A percentile compares a stretch with the other conserved stretches of the same genome.
These are phyloP conservation scores for Yamadazyma trypodendri DNA, from an alignment of 1,139 yeast genomes.

Conservation along the genomic window DNA sequence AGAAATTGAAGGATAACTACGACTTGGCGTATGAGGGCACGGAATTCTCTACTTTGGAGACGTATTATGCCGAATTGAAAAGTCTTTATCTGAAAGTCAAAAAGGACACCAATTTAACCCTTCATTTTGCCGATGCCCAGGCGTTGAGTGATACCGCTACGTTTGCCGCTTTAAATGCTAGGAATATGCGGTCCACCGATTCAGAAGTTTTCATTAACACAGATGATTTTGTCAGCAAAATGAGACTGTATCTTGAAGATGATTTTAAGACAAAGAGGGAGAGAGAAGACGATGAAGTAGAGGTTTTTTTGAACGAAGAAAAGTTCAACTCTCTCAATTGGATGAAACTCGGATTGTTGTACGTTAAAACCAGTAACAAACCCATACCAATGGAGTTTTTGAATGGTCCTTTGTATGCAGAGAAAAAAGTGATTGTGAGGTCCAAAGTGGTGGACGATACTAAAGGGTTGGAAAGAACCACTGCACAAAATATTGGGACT, in stretches of 20 bases:
- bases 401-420: conserved; percentile 71
- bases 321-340: conserved; percentile 49
- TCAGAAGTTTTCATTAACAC: conserved; percentile 48
- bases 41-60: conserved; percentile 22
- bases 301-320: conserved; percentile 16
- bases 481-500: conserved; percentile 55
- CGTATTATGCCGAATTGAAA: conserved; percentile 24
- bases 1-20: conserved; percentile 17
- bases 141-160: conserved; percentile 39
- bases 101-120: conserved; percentile 22
- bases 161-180: conserved; percentile 51
- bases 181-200: conserved; percentile 50
- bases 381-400: conserved; percentile 60
- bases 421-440: conserved; percentile 43
- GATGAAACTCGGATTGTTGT: conserved; percentile 59
- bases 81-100: conserved; percentile 24
- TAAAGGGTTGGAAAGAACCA: conserved; percentile 33
- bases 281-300: conserved; percentile 5
- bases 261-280: conserved; percentile 3
- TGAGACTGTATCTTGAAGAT: conserved; percentile 27
- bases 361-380: conserved; percentile 44
- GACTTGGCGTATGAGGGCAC: conserved; percentile 32
- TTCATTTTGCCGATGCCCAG: conserved; percentile 35
- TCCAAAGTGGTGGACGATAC: conserved; percentile 45
- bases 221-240: conserved; percentile 42